Evolutionary conservation across 202 grass and related monocot genomes (phyloP), one percentile per base, ranked within the genome.

Genomic region (Saccharum hybrid): DNA sequence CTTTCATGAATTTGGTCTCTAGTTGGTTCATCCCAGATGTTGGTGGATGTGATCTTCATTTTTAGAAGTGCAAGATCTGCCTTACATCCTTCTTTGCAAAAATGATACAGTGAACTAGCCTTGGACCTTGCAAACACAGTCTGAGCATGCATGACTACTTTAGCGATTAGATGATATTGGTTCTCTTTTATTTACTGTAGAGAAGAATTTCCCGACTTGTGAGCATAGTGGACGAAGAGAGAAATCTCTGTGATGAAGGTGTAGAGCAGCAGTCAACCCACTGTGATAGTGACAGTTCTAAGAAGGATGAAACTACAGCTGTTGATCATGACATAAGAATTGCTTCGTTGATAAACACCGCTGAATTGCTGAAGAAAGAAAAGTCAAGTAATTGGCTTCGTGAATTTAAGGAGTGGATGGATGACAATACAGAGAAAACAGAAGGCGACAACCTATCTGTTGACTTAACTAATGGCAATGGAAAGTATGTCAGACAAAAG

Each of bases 321-420:
- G 65, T 80, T 81, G 87, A 93, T 52, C 78, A 78, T 82, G 95
- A 95, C 62, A 64, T 80, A 15, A 90, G 85, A 85, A 90, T 97
- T 80, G 73, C 77, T 76, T 86, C 71, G 21, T 86, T 92, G 81
- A 98, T 96, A 76, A 96, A 87, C 71, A 90, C 80, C 51, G 93
- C 91, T 75, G 93, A 94, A 88, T 76, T 92, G 68, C 84, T 98
- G 87, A 98, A 98, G 85, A 98, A 95, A 78, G 79, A 98, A 73
- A 90, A 85, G 74, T 94, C 96, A 52, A 87, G 78, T 67, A 56
- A 88, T 87, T 98, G 96, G 96, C 66, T 98, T 22, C 84, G 83
- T 79, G 96, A 98, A 84, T 98, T 98, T 82, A 95, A 98, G 82
- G 89, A 98, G 71, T 98, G 83, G 84, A 90, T 98, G 91, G 89